Evolutionary conservation across 1,284 basidiomycete genomes (phyloP).

Genomic region (Athelia psychrophila): DNA sequence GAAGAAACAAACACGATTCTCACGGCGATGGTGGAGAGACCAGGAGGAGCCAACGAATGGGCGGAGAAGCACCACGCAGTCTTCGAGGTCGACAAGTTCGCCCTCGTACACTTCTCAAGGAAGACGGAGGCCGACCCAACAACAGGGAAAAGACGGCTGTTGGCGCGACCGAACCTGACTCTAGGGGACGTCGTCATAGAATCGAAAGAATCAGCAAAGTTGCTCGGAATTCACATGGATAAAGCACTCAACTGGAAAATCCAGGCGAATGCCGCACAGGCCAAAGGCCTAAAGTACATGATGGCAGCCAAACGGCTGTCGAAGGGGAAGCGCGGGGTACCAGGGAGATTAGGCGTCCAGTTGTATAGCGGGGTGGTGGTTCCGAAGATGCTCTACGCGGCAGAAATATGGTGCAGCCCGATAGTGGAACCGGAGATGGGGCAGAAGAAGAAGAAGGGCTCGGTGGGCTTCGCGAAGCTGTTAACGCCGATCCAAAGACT

Average conservation of each 20-base stretch:
- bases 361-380: slow-evolving; percentile 28
- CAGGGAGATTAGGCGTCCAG: slow-evolving; percentile 8
- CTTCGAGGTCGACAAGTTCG: slow-evolving; percentile 13
- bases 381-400: slow-evolving; percentile 31
- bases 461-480: slow-evolving; percentile 5
- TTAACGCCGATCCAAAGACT: slow-evolving; percentile 12
- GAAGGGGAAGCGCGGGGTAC: slow-evolving; percentile 16
- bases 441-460: slow-evolving; percentile 3
- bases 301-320: slow-evolving; percentile 20
- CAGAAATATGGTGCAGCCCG: slow-evolving; percentile 26
- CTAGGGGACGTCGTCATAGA: slow-evolving; percentile 5
- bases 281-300: slow-evolving; percentile 25
- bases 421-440: background rate
- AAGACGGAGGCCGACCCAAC: slow-evolving; percentile 1
- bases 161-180: background rate
- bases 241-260: slow-evolving; percentile 27
- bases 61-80: slow-evolving; percentile 7
- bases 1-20: background rate
- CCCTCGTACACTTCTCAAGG: slow-evolving; percentile 13
- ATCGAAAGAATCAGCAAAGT: slow-evolving; percentile 18
- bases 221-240: slow-evolving; percentile 35
- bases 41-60: slow-evolving; percentile 10
- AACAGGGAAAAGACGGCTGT: slow-evolving; percentile 2
- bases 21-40: slow-evolving; percentile 8
- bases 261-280: slow-evolving; percentile 24